Conservation (phyloP, 2,329 filamentous ascomycete species). For the Curvularia lunata region DNA sequence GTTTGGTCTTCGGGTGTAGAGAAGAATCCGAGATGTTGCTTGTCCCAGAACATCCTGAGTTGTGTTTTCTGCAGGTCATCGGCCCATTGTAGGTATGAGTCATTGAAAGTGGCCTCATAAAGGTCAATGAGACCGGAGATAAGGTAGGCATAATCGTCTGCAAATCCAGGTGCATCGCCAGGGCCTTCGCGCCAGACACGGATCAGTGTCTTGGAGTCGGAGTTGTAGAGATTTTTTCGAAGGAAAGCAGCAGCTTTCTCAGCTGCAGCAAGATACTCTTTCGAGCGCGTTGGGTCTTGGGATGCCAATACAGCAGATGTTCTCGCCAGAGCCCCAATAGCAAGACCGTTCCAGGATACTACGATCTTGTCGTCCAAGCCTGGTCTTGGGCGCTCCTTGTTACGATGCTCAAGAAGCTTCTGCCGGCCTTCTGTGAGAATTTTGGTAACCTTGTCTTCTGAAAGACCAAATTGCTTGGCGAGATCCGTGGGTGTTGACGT, state of each 20-base stretch:
- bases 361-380: constrained; percentile 88
- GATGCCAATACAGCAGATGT: constrained; percentile 71
- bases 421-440: constrained; percentile 71
- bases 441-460: constrained; percentile 70
- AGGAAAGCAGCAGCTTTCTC: constrained; percentile 75
- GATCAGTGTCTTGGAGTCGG: constrained; percentile 66
- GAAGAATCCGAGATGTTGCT: constrained; percentile 69
- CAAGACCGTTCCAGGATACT: constrained; percentile 85
- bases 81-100: constrained; percentile 78
- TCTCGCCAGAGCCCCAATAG: constrained; percentile 80
- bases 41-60: constrained; percentile 78
- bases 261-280: constrained; percentile 69
- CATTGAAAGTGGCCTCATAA: constrained; percentile 81
- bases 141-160: constrained; percentile 93
- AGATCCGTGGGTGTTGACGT: constrained; percentile 71
- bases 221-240: constrained; percentile 73
- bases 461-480: constrained; percentile 75
- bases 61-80: constrained; percentile 81
- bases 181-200: constrained; percentile 74
- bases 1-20: constrained; percentile 68
- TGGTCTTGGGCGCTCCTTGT: constrained; percentile 76
- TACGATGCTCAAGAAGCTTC: constrained; percentile 73
- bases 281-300: constrained; percentile 63
- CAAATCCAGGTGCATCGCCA: constrained; percentile 74
- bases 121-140: constrained; percentile 82